phyloP scores from a whole-genome alignment of 768 basidiomycete species.

The Dendrothele bispora region DNA sequence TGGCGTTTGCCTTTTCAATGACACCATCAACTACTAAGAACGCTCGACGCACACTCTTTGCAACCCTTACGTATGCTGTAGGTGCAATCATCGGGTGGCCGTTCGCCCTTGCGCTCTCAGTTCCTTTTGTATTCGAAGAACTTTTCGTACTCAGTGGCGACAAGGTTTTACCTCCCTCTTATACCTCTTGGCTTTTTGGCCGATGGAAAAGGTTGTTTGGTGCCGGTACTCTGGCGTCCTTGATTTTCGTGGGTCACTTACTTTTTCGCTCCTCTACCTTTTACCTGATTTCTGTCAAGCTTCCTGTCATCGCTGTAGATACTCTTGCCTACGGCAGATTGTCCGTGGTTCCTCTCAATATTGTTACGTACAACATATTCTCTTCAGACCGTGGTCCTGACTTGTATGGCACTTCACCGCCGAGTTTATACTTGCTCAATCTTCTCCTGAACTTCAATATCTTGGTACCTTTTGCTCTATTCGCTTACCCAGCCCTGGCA shows the following conservation, averaged over 20 bases:
- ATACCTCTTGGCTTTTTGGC: constrained; percentile 53
- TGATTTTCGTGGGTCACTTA: constrained; percentile 58
- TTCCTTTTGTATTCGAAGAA: constrained; percentile 92
- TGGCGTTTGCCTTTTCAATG: constrained; percentile 74
- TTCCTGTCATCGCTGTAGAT: constrained; percentile 84
- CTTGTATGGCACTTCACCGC: constrained; percentile 90
- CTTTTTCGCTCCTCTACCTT: not conserved
- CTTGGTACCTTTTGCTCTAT: constrained; percentile 74
- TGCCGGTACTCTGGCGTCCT: constrained; percentile 52
- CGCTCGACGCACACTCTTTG: constrained; percentile 55
- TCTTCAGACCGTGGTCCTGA: constrained; percentile 78
- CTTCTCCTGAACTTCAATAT: constrained; percentile 94
- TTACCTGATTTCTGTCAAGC: constrained; percentile 39
- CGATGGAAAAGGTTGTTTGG: constrained; percentile 60
- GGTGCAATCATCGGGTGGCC: constrained; percentile 97
- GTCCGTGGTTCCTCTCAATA: constrained; percentile 88
- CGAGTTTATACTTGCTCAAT: constrained; percentile 85
- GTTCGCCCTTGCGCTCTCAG: constrained; percentile 81
- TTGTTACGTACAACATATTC: constrained; percentile 91
- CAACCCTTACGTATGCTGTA: constrained; percentile 71
- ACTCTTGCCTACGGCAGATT: constrained; percentile 82
- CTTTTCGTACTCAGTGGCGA: constrained; percentile 78
- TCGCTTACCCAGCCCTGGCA: constrained; percentile 75
- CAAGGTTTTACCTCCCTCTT: constrained; percentile 45
- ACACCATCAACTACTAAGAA: constrained; percentile 55